phyloP scores from a whole-genome alignment of 1,139 yeast species.

The Yamadazyma mexicana region DNA sequence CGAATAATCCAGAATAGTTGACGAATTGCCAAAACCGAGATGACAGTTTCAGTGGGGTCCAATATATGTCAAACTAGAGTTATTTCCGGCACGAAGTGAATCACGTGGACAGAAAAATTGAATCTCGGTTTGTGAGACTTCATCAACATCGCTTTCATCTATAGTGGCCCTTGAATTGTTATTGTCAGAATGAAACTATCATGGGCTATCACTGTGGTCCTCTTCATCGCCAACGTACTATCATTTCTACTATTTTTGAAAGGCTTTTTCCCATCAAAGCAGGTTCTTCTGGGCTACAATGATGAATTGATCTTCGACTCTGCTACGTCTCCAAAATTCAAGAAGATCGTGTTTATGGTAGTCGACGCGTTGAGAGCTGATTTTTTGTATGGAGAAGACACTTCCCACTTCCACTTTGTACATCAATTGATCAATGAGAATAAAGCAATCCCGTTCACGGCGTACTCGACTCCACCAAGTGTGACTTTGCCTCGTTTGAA shows the following conservation, averaged over 20 bases:
- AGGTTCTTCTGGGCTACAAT: conserved; percentile 59
- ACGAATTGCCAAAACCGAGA: no score
- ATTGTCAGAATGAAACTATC: conserved; percentile 8
- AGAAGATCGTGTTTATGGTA: conserved; percentile 74
- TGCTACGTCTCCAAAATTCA: conserved; percentile 49
- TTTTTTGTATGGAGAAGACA: conserved; percentile 64
- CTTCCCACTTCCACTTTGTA: conserved; percentile 60
- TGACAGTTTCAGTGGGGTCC: no score
- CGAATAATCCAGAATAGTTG: no score
- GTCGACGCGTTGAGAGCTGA: conserved; percentile 93
- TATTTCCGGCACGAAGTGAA: no score
- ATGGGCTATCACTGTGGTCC: conserved; percentile 4
- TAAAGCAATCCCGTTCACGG: conserved; percentile 82
- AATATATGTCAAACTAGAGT: no score
- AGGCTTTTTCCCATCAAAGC: conserved; percentile 91
- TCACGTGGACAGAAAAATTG: no score
- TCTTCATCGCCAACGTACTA: conserved; percentile 10
- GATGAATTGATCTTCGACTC: conserved; percentile 21
- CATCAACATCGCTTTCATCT: neutral
- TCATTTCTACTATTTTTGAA: conserved; percentile 56
- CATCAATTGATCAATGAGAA: conserved; percentile 69
- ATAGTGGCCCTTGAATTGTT: neutral
- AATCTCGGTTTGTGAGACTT: neutral
- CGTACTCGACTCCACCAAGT: conserved; percentile 85
- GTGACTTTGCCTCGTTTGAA: conserved; percentile 78